Percentiles rank a stretch among this genome's conserved stretches.
Evolutionary conservation across 495 filamentous ascomycete species (phyloP).

Genomic region (Tuber indicum): DNA sequence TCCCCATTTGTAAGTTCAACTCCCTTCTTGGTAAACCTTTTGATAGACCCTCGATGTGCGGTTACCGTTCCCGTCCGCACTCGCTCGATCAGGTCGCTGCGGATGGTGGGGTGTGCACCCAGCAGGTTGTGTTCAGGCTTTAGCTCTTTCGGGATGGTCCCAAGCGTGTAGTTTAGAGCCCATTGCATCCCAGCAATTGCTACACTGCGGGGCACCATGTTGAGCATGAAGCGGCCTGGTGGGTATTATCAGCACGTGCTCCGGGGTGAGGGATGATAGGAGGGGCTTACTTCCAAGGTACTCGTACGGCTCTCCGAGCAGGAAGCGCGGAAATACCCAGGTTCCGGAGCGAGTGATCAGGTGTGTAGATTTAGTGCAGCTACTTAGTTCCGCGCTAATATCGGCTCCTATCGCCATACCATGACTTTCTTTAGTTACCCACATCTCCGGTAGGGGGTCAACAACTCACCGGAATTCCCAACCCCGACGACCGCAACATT

Average conservation of each 20-base stretch:
- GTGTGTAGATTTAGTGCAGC: constrained; percentile 9
- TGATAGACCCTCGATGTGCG: constrained; percentile 25
- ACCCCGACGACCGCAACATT: constrained; percentile 41
- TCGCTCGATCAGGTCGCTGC: constrained; percentile 25
- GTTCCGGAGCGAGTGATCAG: constrained; percentile 30
- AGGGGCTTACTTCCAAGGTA: constrained; percentile 8
- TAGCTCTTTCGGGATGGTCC: constrained; percentile 18
- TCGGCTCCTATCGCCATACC: constrained; percentile 19
- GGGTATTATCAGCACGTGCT: background rate
- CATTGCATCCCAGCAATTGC: constrained; percentile 2
- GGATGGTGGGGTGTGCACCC: constrained; percentile 30
- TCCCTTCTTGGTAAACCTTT: constrained; percentile 26
- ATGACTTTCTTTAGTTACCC: constrained; percentile 10
- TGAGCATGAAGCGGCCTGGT: constrained; percentile 17
- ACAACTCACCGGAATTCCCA: constrained; percentile 37
- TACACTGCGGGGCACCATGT: constrained; percentile 11
- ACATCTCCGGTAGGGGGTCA: background rate
- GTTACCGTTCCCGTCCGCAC: constrained; percentile 21
- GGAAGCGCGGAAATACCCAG: constrained; percentile 26
- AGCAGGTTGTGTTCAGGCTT: constrained; percentile 24
- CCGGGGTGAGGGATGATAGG: background rate
- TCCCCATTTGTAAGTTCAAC: constrained; percentile 31
- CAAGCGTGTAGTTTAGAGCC: constrained; percentile 7
- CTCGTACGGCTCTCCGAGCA: constrained; percentile 25
- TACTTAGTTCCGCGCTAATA: constrained; percentile 26